Base-by-base conservation (phyloP, 2,329 filamentous ascomycete species). In the Boeremia lycopersici region DNA sequence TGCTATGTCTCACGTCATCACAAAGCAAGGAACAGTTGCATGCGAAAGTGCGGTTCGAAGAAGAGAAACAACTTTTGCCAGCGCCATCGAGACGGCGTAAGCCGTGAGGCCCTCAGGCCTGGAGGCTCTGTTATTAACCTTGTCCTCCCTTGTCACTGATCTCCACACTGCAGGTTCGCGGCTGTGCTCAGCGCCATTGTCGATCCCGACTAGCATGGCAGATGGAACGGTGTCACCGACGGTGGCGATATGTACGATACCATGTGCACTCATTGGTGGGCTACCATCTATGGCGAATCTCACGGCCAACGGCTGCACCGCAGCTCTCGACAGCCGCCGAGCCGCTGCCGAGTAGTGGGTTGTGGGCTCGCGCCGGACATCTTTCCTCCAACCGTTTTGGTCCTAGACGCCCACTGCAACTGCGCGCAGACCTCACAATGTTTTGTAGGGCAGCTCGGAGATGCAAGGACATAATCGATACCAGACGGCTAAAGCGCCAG, bases 181-280 rank as follows among this genome's bases (percentile, higher is more conserved):
- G 46, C 52, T 55, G 52, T 50, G 53, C 53, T 56, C 46, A 43
- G 38, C 48, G 38, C 47, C 48, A 48, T 38, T 56, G 53, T 56
- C 53, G 53, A 56, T 56, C 53, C 31, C 48, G 53, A 51, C 42
- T 44, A 41, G 42, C 53, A 50, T 41, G 42, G 38, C 36, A 50
- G 36, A 42, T 47, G 36, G 31, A 51, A 31, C 53, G 53, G 53
- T 51, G 47, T 48, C 53, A 52, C 53, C 53, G 53, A 56, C 31
- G 43, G 53, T 56, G 53, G 53, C 53, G 23, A n/a, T n/a, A n/a
- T n/a, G n/a, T n/a, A n/a, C n/a, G n/a, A n/a, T n/a, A n/a, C n/a
- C n/a, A n/a, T n/a, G n/a, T n/a, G n/a, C n/a, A n/a, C 42, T 26
- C n/a, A 62, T 64, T 68, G 60, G 60, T 43, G 44, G 52, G n/a